These are phyloP conservation scores for Apiospora pterosperma DNA, from an alignment of 2,329 filamentous ascomycete species.

Conservation along the genomic window DNA sequence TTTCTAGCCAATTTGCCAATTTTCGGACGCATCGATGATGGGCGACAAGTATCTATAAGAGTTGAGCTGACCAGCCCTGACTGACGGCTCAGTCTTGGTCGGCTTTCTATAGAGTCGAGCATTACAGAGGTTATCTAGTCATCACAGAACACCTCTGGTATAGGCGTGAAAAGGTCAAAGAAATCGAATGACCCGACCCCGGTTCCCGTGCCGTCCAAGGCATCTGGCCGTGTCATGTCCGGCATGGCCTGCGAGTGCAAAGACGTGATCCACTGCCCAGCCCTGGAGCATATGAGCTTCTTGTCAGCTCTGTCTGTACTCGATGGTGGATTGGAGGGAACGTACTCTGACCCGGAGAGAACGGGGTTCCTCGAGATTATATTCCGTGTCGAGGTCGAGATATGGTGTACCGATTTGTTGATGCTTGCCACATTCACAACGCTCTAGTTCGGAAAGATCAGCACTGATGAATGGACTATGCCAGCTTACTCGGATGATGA, in stretches of 20 bases:
- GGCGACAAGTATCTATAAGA: background rate
- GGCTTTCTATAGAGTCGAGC: too few relatives aligned
- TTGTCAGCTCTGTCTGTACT: background rate
- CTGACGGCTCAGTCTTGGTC: too few relatives aligned
- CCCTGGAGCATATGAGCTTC: background rate
- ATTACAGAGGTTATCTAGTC: too few relatives aligned
- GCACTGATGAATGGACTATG: background rate
- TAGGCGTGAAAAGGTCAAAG: background rate
- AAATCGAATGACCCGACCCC: background rate
- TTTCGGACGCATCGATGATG: background rate
- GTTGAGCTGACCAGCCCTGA: background rate
- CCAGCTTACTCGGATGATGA: background rate
- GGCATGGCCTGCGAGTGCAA: background rate
- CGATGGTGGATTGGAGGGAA: background rate
- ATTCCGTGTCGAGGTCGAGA: background rate
- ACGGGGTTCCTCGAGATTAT: background rate
- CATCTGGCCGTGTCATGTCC: background rate
- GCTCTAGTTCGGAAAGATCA: background rate
- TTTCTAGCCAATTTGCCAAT: background rate
- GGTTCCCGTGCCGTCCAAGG: background rate
- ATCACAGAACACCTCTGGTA: background rate
- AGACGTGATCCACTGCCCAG: background rate
- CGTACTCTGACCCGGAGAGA: background rate
- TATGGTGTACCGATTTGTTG: background rate
- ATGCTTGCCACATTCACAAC: background rate